These are phyloP conservation scores for Oryza nivara DNA, from an alignment of 176 grass and related monocot genomes.

Conservation along the genomic window DNA sequence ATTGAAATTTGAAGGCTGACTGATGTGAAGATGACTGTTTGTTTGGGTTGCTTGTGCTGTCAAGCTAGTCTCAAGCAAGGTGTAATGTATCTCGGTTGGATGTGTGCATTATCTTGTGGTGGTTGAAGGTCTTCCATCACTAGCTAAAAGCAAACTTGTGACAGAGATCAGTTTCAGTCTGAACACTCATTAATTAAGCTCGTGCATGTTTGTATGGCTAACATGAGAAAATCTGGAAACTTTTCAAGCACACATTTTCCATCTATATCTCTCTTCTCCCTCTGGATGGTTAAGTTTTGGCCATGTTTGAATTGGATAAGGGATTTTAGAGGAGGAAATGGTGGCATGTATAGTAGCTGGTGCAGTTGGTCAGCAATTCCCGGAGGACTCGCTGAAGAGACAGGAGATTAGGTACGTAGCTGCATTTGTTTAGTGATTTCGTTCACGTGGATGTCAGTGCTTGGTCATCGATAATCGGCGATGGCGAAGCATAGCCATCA, in stretches of 20 bases:
- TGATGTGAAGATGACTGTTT: neutral
- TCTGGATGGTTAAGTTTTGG: neutral
- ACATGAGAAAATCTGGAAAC: neutral
- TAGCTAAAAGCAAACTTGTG: neutral
- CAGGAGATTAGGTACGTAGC: conserved; percentile 23
- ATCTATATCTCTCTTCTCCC: neutral
- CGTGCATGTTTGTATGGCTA: neutral
- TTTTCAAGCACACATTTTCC: neutral
- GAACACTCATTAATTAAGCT: neutral
- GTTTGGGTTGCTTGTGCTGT: conserved; percentile 1
- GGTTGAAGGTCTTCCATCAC: conserved; percentile 42
- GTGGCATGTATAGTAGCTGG: neutral
- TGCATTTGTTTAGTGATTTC: neutral
- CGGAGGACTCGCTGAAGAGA: conserved; percentile 25
- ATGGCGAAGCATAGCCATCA: no score
- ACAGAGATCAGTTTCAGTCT: neutral
- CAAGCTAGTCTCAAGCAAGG: neutral
- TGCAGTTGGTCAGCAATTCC: conserved; percentile 17
- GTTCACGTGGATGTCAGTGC: neutral
- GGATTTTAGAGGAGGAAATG: neutral
- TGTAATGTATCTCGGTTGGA: neutral
- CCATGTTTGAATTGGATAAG: neutral
- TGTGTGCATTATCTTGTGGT: conserved; percentile 14
- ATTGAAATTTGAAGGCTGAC: neutral
- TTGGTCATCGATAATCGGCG: neutral